Evolutionary conservation across 495 filamentous ascomycete genomes (phyloP).

Genomic region (Aeminium ludgeri): DNA sequence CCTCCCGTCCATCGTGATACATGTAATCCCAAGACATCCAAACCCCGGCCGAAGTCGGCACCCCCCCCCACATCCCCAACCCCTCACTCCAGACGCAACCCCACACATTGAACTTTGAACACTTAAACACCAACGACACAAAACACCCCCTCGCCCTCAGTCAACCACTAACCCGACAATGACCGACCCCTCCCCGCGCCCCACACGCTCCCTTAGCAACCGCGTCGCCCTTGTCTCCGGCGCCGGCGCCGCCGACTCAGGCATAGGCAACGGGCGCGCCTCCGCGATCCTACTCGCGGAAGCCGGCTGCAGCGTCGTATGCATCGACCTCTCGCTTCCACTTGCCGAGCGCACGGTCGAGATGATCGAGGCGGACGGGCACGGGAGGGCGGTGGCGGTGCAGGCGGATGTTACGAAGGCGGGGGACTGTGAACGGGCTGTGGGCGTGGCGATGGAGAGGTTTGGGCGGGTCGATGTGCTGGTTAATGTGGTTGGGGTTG

Average conservation of each 20-base stretch:
- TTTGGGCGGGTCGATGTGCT: constrained; percentile 38
- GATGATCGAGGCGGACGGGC: constrained; percentile 26
- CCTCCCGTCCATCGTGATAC: too few relatives aligned
- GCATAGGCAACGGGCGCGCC: constrained; percentile 43
- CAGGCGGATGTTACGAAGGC: constrained; percentile 33
- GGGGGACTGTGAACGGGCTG: constrained; percentile 30
- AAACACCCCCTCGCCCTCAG: too few relatives aligned
- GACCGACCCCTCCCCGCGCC: constrained; percentile 12
- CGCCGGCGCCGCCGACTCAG: constrained; percentile 35
- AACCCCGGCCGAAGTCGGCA: background rate
- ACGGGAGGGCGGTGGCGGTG: constrained; percentile 26
- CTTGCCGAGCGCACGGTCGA: constrained; percentile 33
- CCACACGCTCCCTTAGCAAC: constrained; percentile 22
- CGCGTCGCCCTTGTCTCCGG: constrained; percentile 44
- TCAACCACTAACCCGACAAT: too few relatives aligned
- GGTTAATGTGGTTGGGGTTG: constrained; percentile 39
- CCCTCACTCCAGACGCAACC: background rate
- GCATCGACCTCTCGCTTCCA: constrained; percentile 33
- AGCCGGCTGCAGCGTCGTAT: constrained; percentile 37
- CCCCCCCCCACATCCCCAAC: too few relatives aligned
- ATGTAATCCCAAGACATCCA: too few relatives aligned
- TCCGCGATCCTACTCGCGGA: constrained; percentile 39
- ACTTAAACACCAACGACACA: background rate
- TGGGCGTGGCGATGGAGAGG: constrained; percentile 23
- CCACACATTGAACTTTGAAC: background rate